These are phyloP conservation scores for Pyrenophora teres DNA, from an alignment of 2,329 filamentous ascomycete genomes.

Conservation along the genomic window DNA sequence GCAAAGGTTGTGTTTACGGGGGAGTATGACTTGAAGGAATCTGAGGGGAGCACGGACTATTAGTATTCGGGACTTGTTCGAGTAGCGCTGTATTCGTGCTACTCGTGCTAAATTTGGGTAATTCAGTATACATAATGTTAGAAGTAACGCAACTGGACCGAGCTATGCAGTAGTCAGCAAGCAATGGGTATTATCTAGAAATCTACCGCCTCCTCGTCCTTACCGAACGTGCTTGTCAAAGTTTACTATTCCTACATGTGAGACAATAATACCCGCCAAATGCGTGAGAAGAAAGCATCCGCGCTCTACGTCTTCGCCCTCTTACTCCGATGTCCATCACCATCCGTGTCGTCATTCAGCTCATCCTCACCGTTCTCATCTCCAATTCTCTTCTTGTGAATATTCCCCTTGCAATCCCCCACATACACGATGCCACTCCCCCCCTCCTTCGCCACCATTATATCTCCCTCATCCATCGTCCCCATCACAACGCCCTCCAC, in stretches of 20 bases:
- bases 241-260: no score
- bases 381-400: neutral
- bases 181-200: no score
- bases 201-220: no score
- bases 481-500: constrained; percentile 9
- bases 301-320: neutral
- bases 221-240: neutral
- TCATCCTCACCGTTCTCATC: neutral
- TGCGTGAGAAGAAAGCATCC: no score
- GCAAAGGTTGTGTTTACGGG: neutral
- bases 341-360: neutral
- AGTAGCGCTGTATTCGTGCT: neutral
- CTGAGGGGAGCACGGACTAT: neutral
- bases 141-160: no score
- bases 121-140: neutral
- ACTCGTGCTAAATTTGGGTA: neutral
- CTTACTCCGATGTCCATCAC: constrained; percentile 8
- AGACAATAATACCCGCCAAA: no score
- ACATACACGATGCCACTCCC: neutral
- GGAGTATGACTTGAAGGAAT: neutral
- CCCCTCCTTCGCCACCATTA: neutral
- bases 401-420: neutral
- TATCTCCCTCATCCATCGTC: neutral
- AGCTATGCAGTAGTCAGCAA: no score
- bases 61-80: neutral